Evolutionary conservation across 805 yeast genomes (phyloP), one percentile per base, ranked within the genome.

Genomic region (Cyberlindnera mississippiensis): DNA sequence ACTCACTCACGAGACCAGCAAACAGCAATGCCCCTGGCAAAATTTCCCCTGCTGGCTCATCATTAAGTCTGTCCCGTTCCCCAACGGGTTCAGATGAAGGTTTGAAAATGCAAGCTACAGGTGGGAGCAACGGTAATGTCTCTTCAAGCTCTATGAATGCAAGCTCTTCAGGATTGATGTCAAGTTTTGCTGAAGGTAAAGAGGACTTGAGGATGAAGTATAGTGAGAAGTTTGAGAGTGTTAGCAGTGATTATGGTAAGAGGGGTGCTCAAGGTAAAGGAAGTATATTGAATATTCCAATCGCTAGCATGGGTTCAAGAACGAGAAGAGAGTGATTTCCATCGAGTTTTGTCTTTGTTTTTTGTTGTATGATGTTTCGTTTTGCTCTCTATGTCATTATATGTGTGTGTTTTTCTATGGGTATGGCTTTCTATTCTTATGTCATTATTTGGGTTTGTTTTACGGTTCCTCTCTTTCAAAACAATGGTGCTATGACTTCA

Each of bases 261-360:
- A 35, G 30, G 19, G 20, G 35, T 27, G 6, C 24, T 20, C 24
- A 20, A 20, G 35, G 38, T 2, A 50, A 45, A 31, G 46, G 41
- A 4, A 46, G 52, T 15, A 52, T 55, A 13, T 30, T 55, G 28
- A 53, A 50, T 28, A 52, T 55, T n/a, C 55, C 56, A 2, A 54
- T 55, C 22, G 43, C 55, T 2, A 55, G 55, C 28, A 16, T 55
- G 35, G 44, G 49, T 13, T 44, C 24, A 20, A 20, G 56, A 17
- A 31, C 47, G 11, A 44, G 46, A 28, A 46, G 42, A 31, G 54
- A 51, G 12, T 43, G 39, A 41, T 12, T 11, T 27, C 29, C 12
- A 8, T 13, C 14, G 6, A 6, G 12, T 8, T 27, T 13, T 27
- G 29, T 11, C n/a, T 27, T 11, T 27, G 7, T 27, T 12, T 27